Percentiles rank a stretch among this genome's conserved stretches.
Evolutionary conservation across 192 early-diverging fungal genomes (phyloP).

Genomic region (Coemansia sp.): DNA sequence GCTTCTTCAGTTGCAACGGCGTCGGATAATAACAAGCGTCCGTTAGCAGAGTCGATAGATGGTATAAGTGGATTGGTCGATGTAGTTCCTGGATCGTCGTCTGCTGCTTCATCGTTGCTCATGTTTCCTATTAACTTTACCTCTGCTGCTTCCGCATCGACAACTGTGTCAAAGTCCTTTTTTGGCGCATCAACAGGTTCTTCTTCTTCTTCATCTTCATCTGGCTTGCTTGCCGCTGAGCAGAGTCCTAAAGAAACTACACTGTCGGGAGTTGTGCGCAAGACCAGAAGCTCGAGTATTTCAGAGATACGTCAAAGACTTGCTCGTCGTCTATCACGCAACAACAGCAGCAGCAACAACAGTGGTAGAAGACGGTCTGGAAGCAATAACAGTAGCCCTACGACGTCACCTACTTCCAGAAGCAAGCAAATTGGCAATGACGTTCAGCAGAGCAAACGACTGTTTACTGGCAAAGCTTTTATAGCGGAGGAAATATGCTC

Average conservation of each 20-base stretch:
- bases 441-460: constrained; percentile 2
- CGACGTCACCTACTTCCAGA: neutral
- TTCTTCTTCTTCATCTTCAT: neutral
- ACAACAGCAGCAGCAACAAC: neutral
- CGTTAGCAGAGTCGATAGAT: neutral
- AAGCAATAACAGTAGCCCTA: neutral
- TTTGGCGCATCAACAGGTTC: too few species aligned
- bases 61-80: neutral
- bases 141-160: neutral
- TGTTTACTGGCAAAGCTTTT: constrained; percentile 7
- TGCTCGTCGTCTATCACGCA: neutral
- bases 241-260: neutral
- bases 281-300: constrained; percentile 6
- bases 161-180: too few species aligned
- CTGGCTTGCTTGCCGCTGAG: neutral
- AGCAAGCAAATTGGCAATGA: neutral
- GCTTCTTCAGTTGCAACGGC: too few species aligned
- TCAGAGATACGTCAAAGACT: constrained; percentile 7
- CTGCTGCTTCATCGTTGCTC: constrained; percentile 3
- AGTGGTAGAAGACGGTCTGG: neutral
- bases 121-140: constrained; percentile 8
- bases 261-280: neutral
- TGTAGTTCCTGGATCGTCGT: neutral
- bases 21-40: too few species aligned
- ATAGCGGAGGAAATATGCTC: neutral